phyloP scores from a whole-genome alignment of 306 rosid genomes.

The Corylus americana region DNA sequence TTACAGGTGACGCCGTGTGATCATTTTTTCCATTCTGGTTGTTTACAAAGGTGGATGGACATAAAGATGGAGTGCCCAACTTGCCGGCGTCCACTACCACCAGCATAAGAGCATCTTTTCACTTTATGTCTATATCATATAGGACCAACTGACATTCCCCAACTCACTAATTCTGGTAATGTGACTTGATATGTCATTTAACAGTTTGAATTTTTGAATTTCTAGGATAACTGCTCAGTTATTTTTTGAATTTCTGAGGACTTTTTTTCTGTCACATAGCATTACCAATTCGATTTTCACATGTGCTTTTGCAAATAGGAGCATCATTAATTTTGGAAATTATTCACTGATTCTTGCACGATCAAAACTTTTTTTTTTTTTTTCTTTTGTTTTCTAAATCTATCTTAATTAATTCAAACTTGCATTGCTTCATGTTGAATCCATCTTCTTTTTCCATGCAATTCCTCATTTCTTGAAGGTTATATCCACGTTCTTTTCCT shows the following conservation, averaged over 20 bases:
- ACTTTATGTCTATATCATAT: conserved; percentile 40
- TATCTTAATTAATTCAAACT: background rate
- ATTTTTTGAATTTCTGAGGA: conserved; percentile 9
- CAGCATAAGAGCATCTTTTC: conserved; percentile 54
- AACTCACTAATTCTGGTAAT: conserved; percentile 54
- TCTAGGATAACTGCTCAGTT: too few relatives aligned
- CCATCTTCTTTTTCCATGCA: background rate
- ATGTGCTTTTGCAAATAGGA: conserved; percentile 7
- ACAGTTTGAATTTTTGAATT: background rate
- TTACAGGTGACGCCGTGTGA: conserved; percentile 94
- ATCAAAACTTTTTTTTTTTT: background rate
- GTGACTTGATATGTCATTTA: conserved; percentile 27
- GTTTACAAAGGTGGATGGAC: conserved; percentile 99
- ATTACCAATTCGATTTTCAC: conserved; percentile 21
- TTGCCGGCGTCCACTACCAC: conserved; percentile 91
- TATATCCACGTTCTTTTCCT: background rate
- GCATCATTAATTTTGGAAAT: conserved; percentile 32
- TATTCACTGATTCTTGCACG: background rate
- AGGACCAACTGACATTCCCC: conserved; percentile 56
- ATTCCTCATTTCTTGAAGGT: background rate
- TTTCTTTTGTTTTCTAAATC: background rate
- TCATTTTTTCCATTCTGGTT: conserved; percentile 95
- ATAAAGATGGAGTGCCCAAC: conserved; percentile 99
- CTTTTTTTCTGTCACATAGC: conserved; percentile 4
- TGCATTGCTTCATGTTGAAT: conserved; percentile 3